These are phyloP conservation scores for Auricularia heimuer DNA, from an alignment of 768 basidiomycete genomes.

Conservation along the genomic window DNA sequence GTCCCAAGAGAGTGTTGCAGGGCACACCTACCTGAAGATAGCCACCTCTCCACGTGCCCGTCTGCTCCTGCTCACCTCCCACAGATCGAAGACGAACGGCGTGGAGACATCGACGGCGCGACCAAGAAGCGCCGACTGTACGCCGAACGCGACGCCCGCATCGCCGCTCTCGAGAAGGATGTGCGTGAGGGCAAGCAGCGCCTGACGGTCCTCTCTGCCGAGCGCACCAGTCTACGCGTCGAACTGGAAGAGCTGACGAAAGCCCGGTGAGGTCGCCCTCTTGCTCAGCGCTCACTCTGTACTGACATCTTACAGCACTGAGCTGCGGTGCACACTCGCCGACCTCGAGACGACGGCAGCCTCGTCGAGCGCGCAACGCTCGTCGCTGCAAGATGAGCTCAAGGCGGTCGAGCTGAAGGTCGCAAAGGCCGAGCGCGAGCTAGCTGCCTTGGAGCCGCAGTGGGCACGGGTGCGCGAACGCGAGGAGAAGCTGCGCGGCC, in stretches of 20 bases:
- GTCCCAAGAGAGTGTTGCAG: no score
- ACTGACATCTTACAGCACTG: conserved; percentile 39
- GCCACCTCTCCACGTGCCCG: no score
- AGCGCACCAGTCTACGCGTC: conserved; percentile 63
- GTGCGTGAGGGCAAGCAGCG: conserved; percentile 62
- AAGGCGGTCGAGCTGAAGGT: conserved; percentile 50
- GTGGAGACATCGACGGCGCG: conserved; percentile 72
- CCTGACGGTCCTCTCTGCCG: conserved; percentile 57
- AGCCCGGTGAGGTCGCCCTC: no score
- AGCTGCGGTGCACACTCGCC: conserved; percentile 71
- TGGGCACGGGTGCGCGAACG: conserved; percentile 51
- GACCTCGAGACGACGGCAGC: conserved; percentile 43
- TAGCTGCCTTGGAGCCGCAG: conserved; percentile 56
- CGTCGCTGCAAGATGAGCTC: conserved; percentile 58
- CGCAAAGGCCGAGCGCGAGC: conserved; percentile 45
- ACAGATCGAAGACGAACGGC: conserved; percentile 49
- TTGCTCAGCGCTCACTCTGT: no score
- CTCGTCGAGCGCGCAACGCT: conserved; percentile 35
- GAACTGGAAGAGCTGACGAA: conserved; percentile 70
- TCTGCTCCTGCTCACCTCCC: no score
- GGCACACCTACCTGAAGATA: no score
- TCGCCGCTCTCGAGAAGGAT: conserved; percentile 44
- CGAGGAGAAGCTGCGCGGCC: conserved; percentile 40
- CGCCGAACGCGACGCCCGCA: not conserved
- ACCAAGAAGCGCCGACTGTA: conserved; percentile 49